Base-by-base conservation (phyloP, 2,329 filamentous ascomycete species). In the Cadophora sp. region DNA sequence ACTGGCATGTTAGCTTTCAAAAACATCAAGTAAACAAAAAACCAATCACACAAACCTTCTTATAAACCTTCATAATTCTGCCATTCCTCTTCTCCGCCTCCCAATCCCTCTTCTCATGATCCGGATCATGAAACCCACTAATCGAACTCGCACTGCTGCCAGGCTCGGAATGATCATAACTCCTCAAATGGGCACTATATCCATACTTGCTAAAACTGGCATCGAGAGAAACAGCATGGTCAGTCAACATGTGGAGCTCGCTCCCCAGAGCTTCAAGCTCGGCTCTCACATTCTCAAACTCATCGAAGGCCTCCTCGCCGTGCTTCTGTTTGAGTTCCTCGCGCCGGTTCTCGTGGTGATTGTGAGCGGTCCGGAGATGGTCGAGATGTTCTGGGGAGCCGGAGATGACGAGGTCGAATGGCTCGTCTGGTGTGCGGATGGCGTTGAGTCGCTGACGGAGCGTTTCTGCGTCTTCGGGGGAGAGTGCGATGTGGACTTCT, bases 141-240 rank as follows among this genome's bases (percentile, higher is more conserved):
- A 72, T 66, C 48, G 70, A 72, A 48, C 56, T 68, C 39, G 71
- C 59, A 41, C 70, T 64, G 39, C 72, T 67, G 2, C 71, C 73
- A 3, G 72, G 69, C 14, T 68, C 68, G 1, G 64, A 67, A n/a
- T 73, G 68, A 63, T 80, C 77, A 71, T 80, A 84, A 63, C 83
- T 84, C 64, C 86, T 80, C 62, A 90, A 77, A 74, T 85, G 82
- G 33, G 87, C 86, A 59, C 81, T 82, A 73, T 89, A 90, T 1
- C 88, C 88, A 78, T 87, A 90, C 73, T 86, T 87, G 64, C 82
- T 82, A 74, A 90, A 90, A 73, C 85, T 89, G 41, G 86, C 85
- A 71, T 86, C 85, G 24, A 90, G 78, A 20, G 83, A 73, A n/a
- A 86, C 82, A 3, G 83, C 81, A 72, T 87, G 84, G 65, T 84